Evolutionary conservation across 805 yeast species (phyloP).

Genomic region (Wickerhamiella domercqiae): DNA sequence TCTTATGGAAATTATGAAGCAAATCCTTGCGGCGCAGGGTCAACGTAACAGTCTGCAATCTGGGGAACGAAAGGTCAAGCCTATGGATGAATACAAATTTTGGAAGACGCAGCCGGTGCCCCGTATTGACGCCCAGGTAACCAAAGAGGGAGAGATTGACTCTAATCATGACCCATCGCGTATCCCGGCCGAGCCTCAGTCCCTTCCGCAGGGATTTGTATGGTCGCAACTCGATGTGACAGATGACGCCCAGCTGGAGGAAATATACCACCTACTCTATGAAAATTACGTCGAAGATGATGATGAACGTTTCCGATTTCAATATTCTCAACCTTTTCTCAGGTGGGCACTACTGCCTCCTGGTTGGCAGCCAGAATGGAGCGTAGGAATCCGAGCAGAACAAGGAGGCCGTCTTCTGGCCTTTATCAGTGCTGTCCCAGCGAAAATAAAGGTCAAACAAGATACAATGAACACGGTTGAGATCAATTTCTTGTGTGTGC

Average conservation of each 20-base stretch:
- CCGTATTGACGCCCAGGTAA: conserved; percentile 55
- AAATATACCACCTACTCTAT: conserved; percentile 63
- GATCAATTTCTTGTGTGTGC: conserved; percentile 86
- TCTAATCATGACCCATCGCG: conserved; percentile 24
- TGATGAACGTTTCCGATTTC: conserved; percentile 83
- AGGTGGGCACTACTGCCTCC: conserved; percentile 92
- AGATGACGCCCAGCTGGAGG: conserved; percentile 42
- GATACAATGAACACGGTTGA: conserved; percentile 41
- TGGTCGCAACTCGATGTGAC: conserved; percentile 71
- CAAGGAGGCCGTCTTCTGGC: conserved; percentile 68
- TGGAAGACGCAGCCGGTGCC: conserved; percentile 98
- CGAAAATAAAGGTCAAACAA: conserved; percentile 45
- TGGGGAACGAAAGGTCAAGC: conserved; percentile 16
- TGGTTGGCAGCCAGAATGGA: conserved; percentile 82
- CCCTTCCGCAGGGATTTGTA: conserved; percentile 64
- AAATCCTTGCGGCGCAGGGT: conserved; percentile 8
- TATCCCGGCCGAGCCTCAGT: conserved; percentile 53
- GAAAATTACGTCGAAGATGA: conserved; percentile 91
- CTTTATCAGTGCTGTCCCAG: conserved; percentile 83
- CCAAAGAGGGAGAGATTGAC: conserved; percentile 29
- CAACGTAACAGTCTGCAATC: conserved; percentile 3
- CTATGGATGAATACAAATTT: conserved; percentile 82
- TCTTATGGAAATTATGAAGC: conserved; percentile 12
- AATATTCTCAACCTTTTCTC: conserved; percentile 67
- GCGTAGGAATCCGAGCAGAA: conserved; percentile 81